Base-by-base conservation (phyloP, 2,329 filamentous ascomycete species). In the Xylariales sp. region DNA sequence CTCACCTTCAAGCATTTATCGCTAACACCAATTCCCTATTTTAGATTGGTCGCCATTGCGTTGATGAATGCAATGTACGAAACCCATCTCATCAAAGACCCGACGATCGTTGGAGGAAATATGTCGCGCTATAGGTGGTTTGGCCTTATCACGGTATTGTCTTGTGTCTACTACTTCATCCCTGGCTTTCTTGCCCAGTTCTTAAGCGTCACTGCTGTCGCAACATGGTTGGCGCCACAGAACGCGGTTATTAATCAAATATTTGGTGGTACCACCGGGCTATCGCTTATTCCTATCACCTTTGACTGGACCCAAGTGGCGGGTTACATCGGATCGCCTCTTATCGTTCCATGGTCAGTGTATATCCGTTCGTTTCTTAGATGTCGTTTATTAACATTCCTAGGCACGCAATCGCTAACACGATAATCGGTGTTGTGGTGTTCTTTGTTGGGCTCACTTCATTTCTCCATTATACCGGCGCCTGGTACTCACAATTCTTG, bases 261-360 rank as follows among this genome's bases (percentile, higher is more conserved):
- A 1, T 93, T 93, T 72, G 91, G 91, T 1, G 90, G 89, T 1
- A 84, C 83, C 56, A 90, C 88, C 0, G 91, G 91, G 0, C 70
- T 93, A 3, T 91, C 89, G 0, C 75, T 93, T 34, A 80, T 93
- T 6, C 91, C 91, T 1, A 87, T 93, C 39, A 93, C 90, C 0
- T 92, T 93, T 74, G 91, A 93, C 81, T 93, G 91, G 90, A 90
- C 89, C 5, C 89, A 92, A 72, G 85, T 93, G 60, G 85, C 89
- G 3, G 91, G 90, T 54, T 93, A 87, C 68, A 83, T 91, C 59
- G 87, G 87, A 36, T 91, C 89, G 9, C 91, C 90, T 23, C 79
- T 93, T 45, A 90, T 92, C 57, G 87, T 90, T 2, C 91, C 91
- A 5, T 93, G 90, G 86, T 87, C 30, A 64, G 64, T 3, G 32